phyloP scores from a whole-genome alignment of 2,329 filamentous ascomycete species.

The Verticillium albo-atrum region DNA sequence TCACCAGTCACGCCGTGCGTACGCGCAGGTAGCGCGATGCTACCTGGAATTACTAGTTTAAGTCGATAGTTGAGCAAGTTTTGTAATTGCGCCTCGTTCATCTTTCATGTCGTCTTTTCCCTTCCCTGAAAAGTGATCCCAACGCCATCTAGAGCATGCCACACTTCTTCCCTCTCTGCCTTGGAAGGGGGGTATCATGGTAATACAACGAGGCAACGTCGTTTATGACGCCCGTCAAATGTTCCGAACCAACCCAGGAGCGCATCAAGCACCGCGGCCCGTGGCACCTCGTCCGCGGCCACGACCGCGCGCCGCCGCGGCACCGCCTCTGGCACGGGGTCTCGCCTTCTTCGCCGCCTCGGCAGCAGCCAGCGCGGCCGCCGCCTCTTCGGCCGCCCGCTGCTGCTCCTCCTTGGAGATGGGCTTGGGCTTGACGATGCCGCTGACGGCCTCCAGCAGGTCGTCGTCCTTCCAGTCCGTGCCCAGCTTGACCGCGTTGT shows the following conservation, averaged over 20 bases:
- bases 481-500: conserved; percentile 31
- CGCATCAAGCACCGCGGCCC: conserved; percentile 17
- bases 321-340: conserved; percentile 6
- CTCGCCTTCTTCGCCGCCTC: conserved; percentile 22
- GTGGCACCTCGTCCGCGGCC: conserved; percentile 11
- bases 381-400: conserved; percentile 17
- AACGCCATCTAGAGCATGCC: neutral
- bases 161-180: neutral
- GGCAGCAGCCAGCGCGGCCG: conserved; percentile 12
- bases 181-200: neutral
- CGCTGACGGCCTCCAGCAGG: conserved; percentile 41
- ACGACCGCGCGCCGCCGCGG: conserved; percentile 7
- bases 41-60: neutral
- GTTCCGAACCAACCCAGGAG: neutral
- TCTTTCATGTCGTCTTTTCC: neutral
- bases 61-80: neutral
- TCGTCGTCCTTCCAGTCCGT: conserved; percentile 39
- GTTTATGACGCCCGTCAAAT: too few species aligned
- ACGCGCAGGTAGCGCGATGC: neutral
- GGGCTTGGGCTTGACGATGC: conserved; percentile 28
- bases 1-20: neutral
- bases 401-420: conserved; percentile 9
- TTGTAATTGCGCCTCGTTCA: neutral
- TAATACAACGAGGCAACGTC: neutral
- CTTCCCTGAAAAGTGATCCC: neutral